These are phyloP conservation scores for Capronia epimyces DNA, from an alignment of 2,329 filamentous ascomycete genomes.

Conservation along the genomic window DNA sequence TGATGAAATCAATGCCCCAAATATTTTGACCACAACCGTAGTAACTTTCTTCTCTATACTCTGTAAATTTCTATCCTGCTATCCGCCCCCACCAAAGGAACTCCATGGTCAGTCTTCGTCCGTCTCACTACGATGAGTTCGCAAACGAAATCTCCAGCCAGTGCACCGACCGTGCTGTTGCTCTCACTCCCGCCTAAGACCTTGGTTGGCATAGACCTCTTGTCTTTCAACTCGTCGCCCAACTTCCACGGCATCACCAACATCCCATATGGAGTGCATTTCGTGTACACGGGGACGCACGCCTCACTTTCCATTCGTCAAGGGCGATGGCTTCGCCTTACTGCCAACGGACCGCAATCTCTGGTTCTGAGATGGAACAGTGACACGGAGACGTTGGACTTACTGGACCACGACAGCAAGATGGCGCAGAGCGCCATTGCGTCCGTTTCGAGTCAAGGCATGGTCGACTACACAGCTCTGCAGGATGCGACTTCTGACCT, in stretches of 20 bases:
- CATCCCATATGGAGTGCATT: slow-evolving; percentile 55
- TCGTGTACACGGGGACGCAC: slow-evolving; percentile 56
- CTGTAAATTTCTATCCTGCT: no score
- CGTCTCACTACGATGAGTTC: neutral
- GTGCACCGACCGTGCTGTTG: slow-evolving; percentile 36
- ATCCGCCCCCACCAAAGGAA: neutral
- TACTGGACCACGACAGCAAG: slow-evolving; percentile 33
- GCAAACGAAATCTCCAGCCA: neutral
- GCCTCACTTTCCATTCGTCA: slow-evolving; percentile 56
- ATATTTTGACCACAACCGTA: neutral
- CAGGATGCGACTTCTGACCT: slow-evolving; percentile 24
- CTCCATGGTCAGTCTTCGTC: neutral
- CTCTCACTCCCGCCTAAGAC: slow-evolving; percentile 43
- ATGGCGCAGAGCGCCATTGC: slow-evolving; percentile 46
- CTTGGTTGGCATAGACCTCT: slow-evolving; percentile 49
- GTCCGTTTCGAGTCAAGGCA: slow-evolving; percentile 35
- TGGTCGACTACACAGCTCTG: slow-evolving; percentile 25
- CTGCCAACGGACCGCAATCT: slow-evolving; percentile 16
- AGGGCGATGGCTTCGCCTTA: slow-evolving; percentile 49
- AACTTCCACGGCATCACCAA: slow-evolving; percentile 58
- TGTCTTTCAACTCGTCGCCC: slow-evolving; percentile 58
- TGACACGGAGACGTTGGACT: slow-evolving; percentile 35
- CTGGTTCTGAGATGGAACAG: slow-evolving; percentile 53
- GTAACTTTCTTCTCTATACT: no score
- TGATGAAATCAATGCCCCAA: slow-evolving; percentile 5